Evolutionary conservation across 2,329 filamentous ascomycete species (phyloP).

Genomic region (Didymella lethalis): DNA sequence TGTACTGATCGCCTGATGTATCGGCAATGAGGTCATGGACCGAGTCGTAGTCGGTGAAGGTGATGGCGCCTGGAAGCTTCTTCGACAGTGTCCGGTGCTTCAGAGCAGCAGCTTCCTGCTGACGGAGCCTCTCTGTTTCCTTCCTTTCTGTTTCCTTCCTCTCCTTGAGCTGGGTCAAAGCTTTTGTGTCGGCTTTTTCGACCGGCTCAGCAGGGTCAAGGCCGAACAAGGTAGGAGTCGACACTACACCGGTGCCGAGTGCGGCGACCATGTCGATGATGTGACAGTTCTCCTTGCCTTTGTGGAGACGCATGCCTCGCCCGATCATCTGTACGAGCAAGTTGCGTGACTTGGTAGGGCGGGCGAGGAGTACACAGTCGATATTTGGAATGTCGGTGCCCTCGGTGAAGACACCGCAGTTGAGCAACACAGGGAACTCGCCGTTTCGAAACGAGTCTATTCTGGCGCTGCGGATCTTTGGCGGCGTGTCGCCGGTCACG

Average conservation of each 20-base stretch:
- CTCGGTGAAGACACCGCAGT: slow-evolving; percentile 96
- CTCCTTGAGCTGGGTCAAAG: slow-evolving; percentile 66
- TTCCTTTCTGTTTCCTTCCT: slow-evolving; percentile 57
- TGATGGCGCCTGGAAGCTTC: slow-evolving; percentile 62
- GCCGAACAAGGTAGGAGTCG: slow-evolving; percentile 90
- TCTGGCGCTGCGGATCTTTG: slow-evolving; percentile 70
- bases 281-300: slow-evolving; percentile 87
- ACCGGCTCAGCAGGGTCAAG: slow-evolving; percentile 84
- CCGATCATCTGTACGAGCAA: slow-evolving; percentile 98
- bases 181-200: slow-evolving; percentile 67
- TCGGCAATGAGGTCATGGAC: slow-evolving; percentile 91
- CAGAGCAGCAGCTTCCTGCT: slow-evolving; percentile 75
- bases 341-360: slow-evolving; percentile 92
- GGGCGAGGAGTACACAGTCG: slow-evolving; percentile 86
- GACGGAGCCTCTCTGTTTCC: slow-evolving; percentile 52
- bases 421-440: slow-evolving; percentile 86
- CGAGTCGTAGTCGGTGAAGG: slow-evolving; percentile 89
- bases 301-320: slow-evolving; percentile 83
- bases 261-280: slow-evolving; percentile 95
- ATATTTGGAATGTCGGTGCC: slow-evolving; percentile 98
- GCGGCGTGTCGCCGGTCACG: slow-evolving; percentile 83
- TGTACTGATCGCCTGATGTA: slow-evolving; percentile 77
- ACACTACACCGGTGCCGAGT: slow-evolving; percentile 83
- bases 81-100: slow-evolving; percentile 26
- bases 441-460: slow-evolving; percentile 78